phyloP scores from a whole-genome alignment of 495 filamentous ascomycete genomes.

The Chaetomium cochliodes region DNA sequence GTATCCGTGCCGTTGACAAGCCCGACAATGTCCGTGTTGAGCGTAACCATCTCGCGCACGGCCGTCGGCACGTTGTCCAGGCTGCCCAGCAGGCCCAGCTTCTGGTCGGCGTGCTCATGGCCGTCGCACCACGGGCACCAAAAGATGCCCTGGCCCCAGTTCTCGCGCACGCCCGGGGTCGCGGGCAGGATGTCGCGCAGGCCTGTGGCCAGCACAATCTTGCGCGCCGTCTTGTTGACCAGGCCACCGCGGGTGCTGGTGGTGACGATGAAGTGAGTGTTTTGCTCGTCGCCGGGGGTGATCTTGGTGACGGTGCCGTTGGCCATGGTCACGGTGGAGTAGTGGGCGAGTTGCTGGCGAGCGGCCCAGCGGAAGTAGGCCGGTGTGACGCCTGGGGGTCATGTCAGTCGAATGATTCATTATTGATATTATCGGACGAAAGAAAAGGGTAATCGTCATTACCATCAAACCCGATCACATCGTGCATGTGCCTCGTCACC shows the following conservation, averaged over 20 bases:
- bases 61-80: constrained; percentile 45
- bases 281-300: constrained; percentile 35
- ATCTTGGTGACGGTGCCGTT: constrained; percentile 54
- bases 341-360: constrained; percentile 51
- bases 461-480: constrained; percentile 60
- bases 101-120: constrained; percentile 56
- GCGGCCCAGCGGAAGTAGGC: constrained; percentile 53
- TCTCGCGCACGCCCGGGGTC: constrained; percentile 51
- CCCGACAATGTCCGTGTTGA: constrained; percentile 43
- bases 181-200: constrained; percentile 53
- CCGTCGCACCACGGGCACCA: constrained; percentile 66
- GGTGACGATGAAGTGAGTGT: constrained; percentile 47
- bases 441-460: constrained; percentile 4
- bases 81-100: constrained; percentile 52
- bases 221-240: constrained; percentile 44
- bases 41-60: constrained; percentile 51
- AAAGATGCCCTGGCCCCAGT: constrained; percentile 58
- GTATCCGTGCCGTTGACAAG: constrained; percentile 58
- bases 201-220: constrained; percentile 57
- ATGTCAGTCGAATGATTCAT: background rate
- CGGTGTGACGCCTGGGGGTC: constrained; percentile 48
- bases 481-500: constrained; percentile 57
- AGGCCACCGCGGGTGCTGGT: background rate
- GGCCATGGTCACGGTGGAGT: constrained; percentile 47
- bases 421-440: background rate